Base-by-base conservation (phyloP, 768 basidiomycete genomes). In the Leccinum arenicola region DNA sequence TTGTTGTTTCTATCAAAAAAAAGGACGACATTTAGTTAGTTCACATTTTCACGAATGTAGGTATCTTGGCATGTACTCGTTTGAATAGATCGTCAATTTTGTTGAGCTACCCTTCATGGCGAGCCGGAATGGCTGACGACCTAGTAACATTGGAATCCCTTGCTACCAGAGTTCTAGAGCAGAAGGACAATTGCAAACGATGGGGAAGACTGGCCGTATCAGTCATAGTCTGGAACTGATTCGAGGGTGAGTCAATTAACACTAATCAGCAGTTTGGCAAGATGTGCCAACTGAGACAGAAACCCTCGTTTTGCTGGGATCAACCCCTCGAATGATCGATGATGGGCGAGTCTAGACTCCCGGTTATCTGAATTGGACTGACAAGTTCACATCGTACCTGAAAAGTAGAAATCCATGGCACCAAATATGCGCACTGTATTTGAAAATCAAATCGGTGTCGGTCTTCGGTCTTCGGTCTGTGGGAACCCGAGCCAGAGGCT, bases 401-500 rank as follows among this genome's bases (percentile, higher is more conserved):
- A 40, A 45, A 40, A 35, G 27, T 27, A 27, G 25, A 6, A 31
- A 33, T 21, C 19, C 12, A 10, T 33, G 15, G 31, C 31, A 40
- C 52, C 31, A 43, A 38, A 57, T 21, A 29, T 10, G 23, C 29
- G 1, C 17, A 65, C 65, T 66, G 1, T 27, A 65, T 68, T 66
- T 63, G 57, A 64, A 45, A 68, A 66, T 68, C 47, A 17, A 29
- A 43, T 27, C 38, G 51, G 57, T 15, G 14, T 50, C 29, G 43
- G 45, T 29, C 21, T 33, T 65, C 14, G 38, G 43, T 19, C 50
- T 48, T 27, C 12, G 35, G 47, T 23, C 50, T 48, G n/a, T 17
- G 48, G 29, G 53, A 54, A 35, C 52, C 21, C 27, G 38, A 52
- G 36, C 47, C 6, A 19, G 52, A 49, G 33, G 36, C 47, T 17